A percentile compares a stretch with the other conserved stretches of the same genome.
Evolutionary conservation across 2,329 filamentous ascomycete species (phyloP).

Genomic region (Dendryphion nanum): DNA sequence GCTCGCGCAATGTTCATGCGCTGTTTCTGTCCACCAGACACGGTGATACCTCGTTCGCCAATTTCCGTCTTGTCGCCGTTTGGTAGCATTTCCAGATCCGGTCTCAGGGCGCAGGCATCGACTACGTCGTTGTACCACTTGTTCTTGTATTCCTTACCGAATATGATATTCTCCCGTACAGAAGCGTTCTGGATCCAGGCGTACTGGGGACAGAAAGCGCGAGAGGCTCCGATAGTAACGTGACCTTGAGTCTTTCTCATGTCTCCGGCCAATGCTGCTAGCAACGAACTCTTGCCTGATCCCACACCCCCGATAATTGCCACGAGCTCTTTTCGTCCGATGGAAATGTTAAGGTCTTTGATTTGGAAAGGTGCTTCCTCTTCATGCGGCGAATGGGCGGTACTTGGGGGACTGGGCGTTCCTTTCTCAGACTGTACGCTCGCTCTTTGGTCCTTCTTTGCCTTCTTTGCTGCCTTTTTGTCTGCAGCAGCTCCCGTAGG

Average conservation of each 20-base stretch:
- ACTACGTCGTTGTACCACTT: slow-evolving; percentile 84
- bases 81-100: slow-evolving; percentile 91
- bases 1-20: slow-evolving; percentile 87
- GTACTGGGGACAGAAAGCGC: slow-evolving; percentile 93
- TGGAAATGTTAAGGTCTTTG: slow-evolving; percentile 63
- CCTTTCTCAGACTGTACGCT: slow-evolving; percentile 20
- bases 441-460: slow-evolving; percentile 46
- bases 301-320: slow-evolving; percentile 89
- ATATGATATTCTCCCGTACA: slow-evolving; percentile 84
- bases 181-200: slow-evolving; percentile 96
- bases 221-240: slow-evolving; percentile 71
- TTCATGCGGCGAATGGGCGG: slow-evolving; percentile 40
- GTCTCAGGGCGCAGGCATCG: slow-evolving; percentile 77
- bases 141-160: slow-evolving; percentile 72
- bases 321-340: slow-evolving; percentile 73
- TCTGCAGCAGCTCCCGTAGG: slow-evolving; percentile 33
- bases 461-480: slow-evolving; percentile 45
- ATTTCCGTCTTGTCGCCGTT: slow-evolving; percentile 88
- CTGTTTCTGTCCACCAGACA: slow-evolving; percentile 94
- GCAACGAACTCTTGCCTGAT: slow-evolving; percentile 84
- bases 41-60: slow-evolving; percentile 90
- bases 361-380: slow-evolving; percentile 71
- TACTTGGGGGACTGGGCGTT: slow-evolving; percentile 51
- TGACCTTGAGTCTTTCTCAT: slow-evolving; percentile 82
- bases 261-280: slow-evolving; percentile 86